Evolutionary conservation across 1,284 basidiomycete species (phyloP).

Genomic region (Inonotus hispidus): DNA sequence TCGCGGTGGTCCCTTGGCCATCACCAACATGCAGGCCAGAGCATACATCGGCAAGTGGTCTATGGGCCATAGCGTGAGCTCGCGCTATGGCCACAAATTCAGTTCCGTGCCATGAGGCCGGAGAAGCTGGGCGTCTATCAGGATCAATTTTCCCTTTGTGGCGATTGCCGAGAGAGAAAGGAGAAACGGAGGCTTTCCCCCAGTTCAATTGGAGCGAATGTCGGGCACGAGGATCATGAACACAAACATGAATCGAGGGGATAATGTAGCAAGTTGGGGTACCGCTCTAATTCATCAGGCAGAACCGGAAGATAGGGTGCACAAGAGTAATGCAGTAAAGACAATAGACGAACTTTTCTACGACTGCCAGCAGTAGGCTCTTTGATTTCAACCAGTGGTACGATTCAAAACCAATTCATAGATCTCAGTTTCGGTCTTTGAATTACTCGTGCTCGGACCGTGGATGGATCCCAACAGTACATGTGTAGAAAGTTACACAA

Average conservation of each 20-base stretch:
- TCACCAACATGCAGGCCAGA: not conserved
- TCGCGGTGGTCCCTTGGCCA: not conserved
- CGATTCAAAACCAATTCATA: no score
- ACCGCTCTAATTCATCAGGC: not conserved
- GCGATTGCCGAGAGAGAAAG: not conserved
- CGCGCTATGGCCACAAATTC: slow-evolving; percentile 1
- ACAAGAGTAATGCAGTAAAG: no score
- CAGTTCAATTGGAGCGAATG: not conserved
- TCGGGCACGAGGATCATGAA: no score
- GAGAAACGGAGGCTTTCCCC: not conserved
- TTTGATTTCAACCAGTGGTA: no score
- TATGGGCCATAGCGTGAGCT: slow-evolving; percentile 4
- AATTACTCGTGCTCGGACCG: no score
- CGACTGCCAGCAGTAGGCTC: no score
- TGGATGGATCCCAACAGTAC: no score
- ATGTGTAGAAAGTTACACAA: no score
- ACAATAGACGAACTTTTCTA: no score
- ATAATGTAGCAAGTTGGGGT: not conserved
- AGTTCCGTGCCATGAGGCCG: not conserved
- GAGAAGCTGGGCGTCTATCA: not conserved
- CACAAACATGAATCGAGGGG: not conserved
- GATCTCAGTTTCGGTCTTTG: no score
- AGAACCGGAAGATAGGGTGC: not conserved
- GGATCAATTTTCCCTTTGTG: not conserved
- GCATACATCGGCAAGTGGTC: not conserved